These are phyloP conservation scores for Letharia lupina DNA, from an alignment of 495 filamentous ascomycete genomes.

Conservation along the genomic window DNA sequence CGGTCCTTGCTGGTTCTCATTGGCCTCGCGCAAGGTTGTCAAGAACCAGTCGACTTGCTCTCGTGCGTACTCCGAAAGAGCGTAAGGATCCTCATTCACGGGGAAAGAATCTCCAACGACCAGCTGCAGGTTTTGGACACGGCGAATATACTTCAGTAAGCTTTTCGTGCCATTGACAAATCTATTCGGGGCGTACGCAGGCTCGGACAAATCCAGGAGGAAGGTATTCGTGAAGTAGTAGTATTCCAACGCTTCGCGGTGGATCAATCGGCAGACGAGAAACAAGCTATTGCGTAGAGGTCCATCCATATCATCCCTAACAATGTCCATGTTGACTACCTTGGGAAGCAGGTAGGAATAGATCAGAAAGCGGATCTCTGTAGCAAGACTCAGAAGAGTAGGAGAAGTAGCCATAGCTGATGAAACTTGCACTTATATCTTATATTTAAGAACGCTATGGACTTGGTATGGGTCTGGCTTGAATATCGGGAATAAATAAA, in stretches of 20 bases:
- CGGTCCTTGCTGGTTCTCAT: neutral
- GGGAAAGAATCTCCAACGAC: neutral
- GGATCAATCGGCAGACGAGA: neutral
- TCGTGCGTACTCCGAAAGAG: neutral
- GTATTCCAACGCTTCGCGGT: neutral
- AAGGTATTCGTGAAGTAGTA: constrained; percentile 2
- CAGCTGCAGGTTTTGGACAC: neutral
- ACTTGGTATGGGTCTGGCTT: neutral
- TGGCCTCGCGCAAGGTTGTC: neutral
- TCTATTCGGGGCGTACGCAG: neutral
- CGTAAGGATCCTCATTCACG: too few species aligned
- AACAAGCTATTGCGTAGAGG: neutral
- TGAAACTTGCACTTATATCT: neutral
- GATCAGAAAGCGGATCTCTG: neutral
- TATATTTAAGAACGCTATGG: neutral
- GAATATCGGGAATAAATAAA: neutral
- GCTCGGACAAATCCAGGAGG: neutral
- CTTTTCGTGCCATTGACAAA: neutral
- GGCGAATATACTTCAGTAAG: neutral
- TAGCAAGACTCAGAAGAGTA: neutral
- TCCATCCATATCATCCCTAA: constrained; percentile 1
- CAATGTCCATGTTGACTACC: neutral
- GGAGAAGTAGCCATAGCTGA: neutral
- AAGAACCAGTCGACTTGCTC: constrained; percentile 6
- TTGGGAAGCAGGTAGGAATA: constrained; percentile 6